Base-by-base conservation (phyloP, 306 rosid species). In the Glycine tomentella region DNA sequence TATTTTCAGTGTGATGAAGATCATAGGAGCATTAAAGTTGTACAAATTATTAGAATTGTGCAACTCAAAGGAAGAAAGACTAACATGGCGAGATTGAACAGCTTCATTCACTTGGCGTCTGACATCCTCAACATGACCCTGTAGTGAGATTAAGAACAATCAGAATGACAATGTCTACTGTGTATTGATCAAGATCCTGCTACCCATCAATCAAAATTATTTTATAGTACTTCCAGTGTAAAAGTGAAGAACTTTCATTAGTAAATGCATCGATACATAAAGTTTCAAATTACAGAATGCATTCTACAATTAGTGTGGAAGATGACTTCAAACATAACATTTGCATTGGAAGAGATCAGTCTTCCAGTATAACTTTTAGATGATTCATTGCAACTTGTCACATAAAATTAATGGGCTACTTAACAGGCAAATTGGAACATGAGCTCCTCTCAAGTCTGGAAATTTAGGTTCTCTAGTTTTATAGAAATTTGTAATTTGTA, bases 51-150 rank as follows among this genome's bases (percentile, higher is more conserved):
- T 51, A 38, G 53, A 72, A 76, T 56, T 14, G 77, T 4, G 84
- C 49, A 83, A 62, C 70, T 25, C 5, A 48, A 62, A 48, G 66
- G 56, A 82, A 80, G 75, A 88, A 84, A 84, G 15, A 93, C 99
- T 87, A 69, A 95, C 99, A 85, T 90, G 86, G 75, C 98, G 99
- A 76, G 98, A 87, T 86, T 89, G 92, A 86, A 93, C 89, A 82
- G 97, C 97, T 92, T 95, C 99, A 56, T 95, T 92, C 68, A 92
- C 96, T 86, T 89, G 94, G 57, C 96, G 93, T 83, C 89, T 90
- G 81, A 95, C 99, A 84, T 91, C 98, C 81, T 90, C 98, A 31
- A 90, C 90, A 11, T 91, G 90, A 81, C 99, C 98, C 98, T 95
- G 71, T 89, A 90, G 62, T 40, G 63, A 84, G 81, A 82, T 62